Base-by-base conservation (phyloP, 1,139 yeast genomes). In the Yamadazyma siamensis region DNA sequence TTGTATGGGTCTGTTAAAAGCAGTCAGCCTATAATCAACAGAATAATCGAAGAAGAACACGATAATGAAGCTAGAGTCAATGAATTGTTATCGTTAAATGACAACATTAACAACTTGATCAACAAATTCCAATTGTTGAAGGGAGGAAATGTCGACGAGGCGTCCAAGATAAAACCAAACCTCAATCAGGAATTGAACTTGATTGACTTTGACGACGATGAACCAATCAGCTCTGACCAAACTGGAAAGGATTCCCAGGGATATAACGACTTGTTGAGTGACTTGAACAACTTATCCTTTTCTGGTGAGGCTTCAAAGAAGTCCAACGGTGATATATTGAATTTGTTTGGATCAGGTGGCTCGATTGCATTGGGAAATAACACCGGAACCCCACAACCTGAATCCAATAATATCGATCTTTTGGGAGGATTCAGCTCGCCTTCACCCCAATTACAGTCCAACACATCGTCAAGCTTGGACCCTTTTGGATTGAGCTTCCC, bases 21-120 rank as follows among this genome's bases (percentile, higher is more conserved):
- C 31, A 80, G 96, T 16, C 89, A 83, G 50, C 96, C 97, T 24
- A 88, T 85, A 49, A 75, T 91, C 43, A 85, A 84, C 52, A 82
- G 80, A 47, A 83, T 94, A 49, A 78, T 88, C 40, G 94, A 85
- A 50, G 77, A 77, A 28, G 53, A 52, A 31, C 49, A 46, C 29
- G 63, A 56, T 15, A 80, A 83, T 47, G 86, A 77, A 42, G 79
- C 68, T 15, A 76, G 84, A 12, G 84, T 87, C 26, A 68, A 67
- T 32, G 80, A 76, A 38, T 64, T 91, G 36, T 65, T 86, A 34
- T 69, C 69, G 16, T 67, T 91, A 39, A 87, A 87, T 53, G 96
- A 87, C 52, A 74, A 75, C 38, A 82, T 89, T 41, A 83, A 86
- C 48, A 67, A 75, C 9, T 71, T 87, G 33, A 60, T 87, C 32